Percentiles rank a stretch among this genome's conserved stretches.
phyloP scores from a whole-genome alignment of 2,329 filamentous ascomycete species.

The Furcasterigmium furcatum region DNA sequence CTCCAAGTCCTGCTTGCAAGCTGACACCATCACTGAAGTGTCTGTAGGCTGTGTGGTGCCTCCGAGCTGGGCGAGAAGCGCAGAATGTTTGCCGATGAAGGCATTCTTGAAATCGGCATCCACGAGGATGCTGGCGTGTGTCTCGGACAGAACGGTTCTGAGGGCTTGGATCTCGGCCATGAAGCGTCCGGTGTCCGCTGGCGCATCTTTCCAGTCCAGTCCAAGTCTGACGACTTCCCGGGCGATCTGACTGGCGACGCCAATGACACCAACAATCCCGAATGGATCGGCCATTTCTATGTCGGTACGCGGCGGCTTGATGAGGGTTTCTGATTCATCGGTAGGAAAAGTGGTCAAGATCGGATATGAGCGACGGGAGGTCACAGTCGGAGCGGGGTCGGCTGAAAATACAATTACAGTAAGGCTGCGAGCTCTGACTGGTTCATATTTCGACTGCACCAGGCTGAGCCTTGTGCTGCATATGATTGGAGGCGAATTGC shows the following conservation, averaged over 20 bases:
- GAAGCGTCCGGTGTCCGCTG: conserved; percentile 6
- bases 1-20: conserved; percentile 1
- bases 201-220: conserved; percentile 12
- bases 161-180: conserved; percentile 7
- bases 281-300: conserved; percentile 8
- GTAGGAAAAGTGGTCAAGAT: no score
- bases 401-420: no score
- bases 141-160: conserved; percentile 9
- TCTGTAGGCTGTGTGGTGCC: neutral
- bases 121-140: conserved; percentile 7
- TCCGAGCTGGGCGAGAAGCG: conserved; percentile 9
- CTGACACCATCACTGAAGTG: neutral
- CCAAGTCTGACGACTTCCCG: neutral
- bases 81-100: conserved; percentile 14
- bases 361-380: no score
- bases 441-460: no score
- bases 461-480: no score
- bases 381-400: no score
- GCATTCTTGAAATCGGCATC: conserved; percentile 16
- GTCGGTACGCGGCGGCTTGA: no score
- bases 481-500: no score
- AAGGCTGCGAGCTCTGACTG: no score
- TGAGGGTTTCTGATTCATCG: no score
- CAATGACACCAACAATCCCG: conserved; percentile 9
- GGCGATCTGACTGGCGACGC: conserved; percentile 7